Conservation (phyloP, 768 basidiomycete genomes). For the Hericium coralloides region DNA sequence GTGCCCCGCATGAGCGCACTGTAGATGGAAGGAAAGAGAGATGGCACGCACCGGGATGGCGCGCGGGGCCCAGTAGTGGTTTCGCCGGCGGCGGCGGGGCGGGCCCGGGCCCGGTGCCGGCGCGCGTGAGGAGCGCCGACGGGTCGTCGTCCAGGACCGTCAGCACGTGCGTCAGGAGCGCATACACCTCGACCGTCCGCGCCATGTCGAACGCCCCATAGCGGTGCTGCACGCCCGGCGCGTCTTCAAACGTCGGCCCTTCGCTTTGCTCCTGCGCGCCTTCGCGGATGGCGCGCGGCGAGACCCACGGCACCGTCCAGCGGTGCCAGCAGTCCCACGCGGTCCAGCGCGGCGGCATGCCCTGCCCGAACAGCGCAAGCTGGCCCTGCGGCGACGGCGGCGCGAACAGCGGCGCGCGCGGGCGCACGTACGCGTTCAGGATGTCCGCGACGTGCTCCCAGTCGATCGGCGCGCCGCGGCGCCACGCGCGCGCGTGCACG, state of each 20-base stretch:
- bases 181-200: conserved; percentile 8
- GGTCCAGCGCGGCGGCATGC: conserved; percentile 1
- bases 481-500: neutral
- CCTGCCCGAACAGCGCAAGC: too few species aligned
- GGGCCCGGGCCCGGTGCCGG: neutral
- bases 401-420: too few species aligned
- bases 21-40: neutral
- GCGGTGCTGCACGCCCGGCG: conserved; percentile 12
- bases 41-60: conserved; percentile 12
- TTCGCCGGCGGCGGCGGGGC: neutral
- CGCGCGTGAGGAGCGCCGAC: neutral
- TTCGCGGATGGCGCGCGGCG: neutral
- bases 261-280: neutral
- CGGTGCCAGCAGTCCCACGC: conserved; percentile 16
- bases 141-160: neutral
- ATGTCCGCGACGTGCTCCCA: conserved; percentile 10
- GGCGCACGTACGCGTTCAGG: neutral
- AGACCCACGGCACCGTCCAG: conserved; percentile 13
- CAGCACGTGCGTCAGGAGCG: conserved; percentile 1
- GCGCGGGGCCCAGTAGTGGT: neutral
- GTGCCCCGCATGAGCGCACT: neutral
- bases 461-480: neutral
- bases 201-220: conserved; percentile 6
- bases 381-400: neutral
- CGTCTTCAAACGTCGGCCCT: conserved; percentile 5